Base-by-base conservation (phyloP, 257 asterid species). In the Leptodermis oblonga region DNA sequence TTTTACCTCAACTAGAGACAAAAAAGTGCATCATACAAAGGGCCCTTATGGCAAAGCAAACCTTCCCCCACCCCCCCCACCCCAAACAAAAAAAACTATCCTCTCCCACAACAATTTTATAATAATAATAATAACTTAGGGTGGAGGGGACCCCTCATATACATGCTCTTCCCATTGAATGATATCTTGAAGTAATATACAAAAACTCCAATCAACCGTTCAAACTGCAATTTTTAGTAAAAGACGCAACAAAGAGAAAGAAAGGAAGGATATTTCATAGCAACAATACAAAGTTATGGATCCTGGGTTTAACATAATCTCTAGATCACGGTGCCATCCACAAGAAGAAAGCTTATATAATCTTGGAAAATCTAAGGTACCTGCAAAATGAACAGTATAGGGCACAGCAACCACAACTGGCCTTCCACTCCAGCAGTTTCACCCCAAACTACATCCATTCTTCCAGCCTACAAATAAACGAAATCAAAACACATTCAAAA, bases 381-480 rank as follows among this genome's bases (percentile, higher is more conserved):
- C 97, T 92, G 98, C 78, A 90, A 83, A 71, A 87, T 52, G 45
- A 92, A 90, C 58, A 92, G 88, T 65, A 92, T 74, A 68, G 92
- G 92, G 77, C 84, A 90, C 41, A 92, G 75, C 70, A 88, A 67
- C 86, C 87, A 78, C 68, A 92, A 73, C 82, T 92, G 98, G 53
- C 98, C 98, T 80, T 83, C 87, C 66, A 92, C 98, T 72, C 96
- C 98, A 71, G 97, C 92, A 39, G 98, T 90, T 79, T 92, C 98
- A 71, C 98, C 98, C 95, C 97, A 90, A 53, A 92, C 98, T 71
- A 92, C 97, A 75, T 92, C 98, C 97, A 92, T 92, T 82, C 98
- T 86, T 73, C 93, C 82, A 68, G 97, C 98, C 98, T 92, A 65
- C 68, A 87, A 56, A 67, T 51, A 71, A 68, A 68, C 41, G 67